Base-by-base conservation (phyloP, 2,329 filamentous ascomycete genomes). In the Hymenoscyphus linearis region DNA sequence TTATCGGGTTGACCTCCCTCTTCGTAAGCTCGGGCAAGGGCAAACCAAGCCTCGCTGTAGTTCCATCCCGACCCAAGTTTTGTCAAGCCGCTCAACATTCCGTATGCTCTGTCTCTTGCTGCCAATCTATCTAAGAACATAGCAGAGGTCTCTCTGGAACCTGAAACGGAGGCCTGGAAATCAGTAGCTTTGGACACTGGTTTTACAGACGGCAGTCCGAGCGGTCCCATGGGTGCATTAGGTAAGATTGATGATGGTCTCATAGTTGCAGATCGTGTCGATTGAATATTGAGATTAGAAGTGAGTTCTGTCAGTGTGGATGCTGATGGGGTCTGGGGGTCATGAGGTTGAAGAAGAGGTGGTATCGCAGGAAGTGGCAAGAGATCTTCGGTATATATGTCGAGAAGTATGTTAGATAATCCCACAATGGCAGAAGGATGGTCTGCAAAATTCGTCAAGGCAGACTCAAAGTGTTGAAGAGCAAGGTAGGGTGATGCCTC, bases 61-160 rank as follows among this genome's bases (percentile, higher is more conserved):
- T 97, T 93, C 95, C 95, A 99, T 0, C 91, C 90, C 13, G 80
- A 82, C 9, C 93, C 93, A 9, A 93, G 83, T 73, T 92, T 96
- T 2, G 93, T 98, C 58, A 98, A 78, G 0, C 86, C 85, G 0
- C 89, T 89, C 2, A 99, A 79, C 16, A 99, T 81, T 13, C 87
- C 89, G 71, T 92, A 95, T 0, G 95, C 95, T 57, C 95, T 84
- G 72, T 98, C 95, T 22, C 93, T 86, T 16, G 93, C 90, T 3
- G 93, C 90, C n/a, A 98, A 84, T 12, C 92, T 85, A 73, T 95
- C 92, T 3, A 73, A 63, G 31, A 69, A 60, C 5, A 68, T 66
- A 12, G 70, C 68, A 27, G 68, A 62, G 2, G 67, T 62, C 26
- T 66, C 64, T 47, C 66, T 68, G 35, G 66, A 57, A 58, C 34